These are phyloP conservation scores for Austroboletus novae-zelandiae DNA, from an alignment of 1,284 basidiomycete genomes.

Conservation along the genomic window DNA sequence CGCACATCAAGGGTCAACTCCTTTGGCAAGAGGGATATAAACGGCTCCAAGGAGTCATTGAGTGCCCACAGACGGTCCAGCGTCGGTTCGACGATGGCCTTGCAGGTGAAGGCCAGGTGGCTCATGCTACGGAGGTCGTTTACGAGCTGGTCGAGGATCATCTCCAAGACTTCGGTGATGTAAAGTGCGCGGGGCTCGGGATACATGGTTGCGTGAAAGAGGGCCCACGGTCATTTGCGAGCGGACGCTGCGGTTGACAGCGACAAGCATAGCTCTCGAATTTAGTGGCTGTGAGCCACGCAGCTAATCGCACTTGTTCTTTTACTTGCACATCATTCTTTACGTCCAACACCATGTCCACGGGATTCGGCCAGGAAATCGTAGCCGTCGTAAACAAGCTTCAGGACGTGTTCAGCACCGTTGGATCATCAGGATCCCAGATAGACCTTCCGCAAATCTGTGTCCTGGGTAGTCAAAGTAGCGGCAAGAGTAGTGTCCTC, in stretches of 20 bases:
- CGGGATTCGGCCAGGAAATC: constrained; percentile 74
- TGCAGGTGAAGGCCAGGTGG: constrained; percentile 28
- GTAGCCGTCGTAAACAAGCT: constrained; percentile 79
- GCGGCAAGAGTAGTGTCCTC: constrained; percentile 84
- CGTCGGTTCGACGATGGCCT: constrained; percentile 22
- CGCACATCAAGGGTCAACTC: constrained; percentile 24
- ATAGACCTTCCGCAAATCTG: constrained; percentile 89
- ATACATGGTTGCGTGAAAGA: constrained; percentile 10
- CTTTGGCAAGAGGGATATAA: constrained; percentile 18
- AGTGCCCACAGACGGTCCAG: constrained; percentile 29
- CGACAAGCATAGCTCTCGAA: too few relatives aligned
- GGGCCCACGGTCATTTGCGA: too few relatives aligned
- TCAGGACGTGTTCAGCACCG: constrained; percentile 82
- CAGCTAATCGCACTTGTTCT: too few relatives aligned
- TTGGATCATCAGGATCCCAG: constrained; percentile 68
- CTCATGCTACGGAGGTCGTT: constrained; percentile 22
- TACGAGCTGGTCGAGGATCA: constrained; percentile 25
- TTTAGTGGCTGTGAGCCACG: too few relatives aligned
- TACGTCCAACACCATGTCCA: constrained; percentile 43
- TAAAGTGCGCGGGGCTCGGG: constrained; percentile 9
- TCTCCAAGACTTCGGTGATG: constrained; percentile 16
- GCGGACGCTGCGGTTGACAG: too few relatives aligned
- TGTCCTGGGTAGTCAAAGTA: constrained; percentile 82
- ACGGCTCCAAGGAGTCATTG: constrained; percentile 27
- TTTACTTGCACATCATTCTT: constrained; percentile 14